A percentile compares a stretch with the other conserved stretches of the same genome.
Conservation (phyloP, 2,329 filamentous ascomycete species). For the Ophiosphaerella narmari region DNA sequence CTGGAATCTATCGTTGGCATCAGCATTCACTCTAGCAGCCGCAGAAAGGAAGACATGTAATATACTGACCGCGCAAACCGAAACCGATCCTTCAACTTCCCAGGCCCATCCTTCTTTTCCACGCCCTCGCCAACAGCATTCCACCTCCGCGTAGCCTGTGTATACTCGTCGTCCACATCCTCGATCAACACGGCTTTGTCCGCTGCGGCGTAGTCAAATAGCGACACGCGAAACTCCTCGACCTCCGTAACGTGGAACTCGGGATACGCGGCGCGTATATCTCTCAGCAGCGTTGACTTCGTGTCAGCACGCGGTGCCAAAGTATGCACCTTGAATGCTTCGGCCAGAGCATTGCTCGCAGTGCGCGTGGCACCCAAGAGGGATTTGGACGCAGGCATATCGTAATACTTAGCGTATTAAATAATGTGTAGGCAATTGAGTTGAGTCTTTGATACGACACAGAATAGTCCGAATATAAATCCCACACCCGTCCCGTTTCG, state of each 20-base stretch:
- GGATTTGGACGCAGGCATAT: conserved; percentile 17
- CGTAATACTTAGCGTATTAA: too few relatives aligned
- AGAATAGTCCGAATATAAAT: too few relatives aligned
- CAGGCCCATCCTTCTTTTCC: conserved; percentile 28
- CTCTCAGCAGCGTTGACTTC: conserved; percentile 15
- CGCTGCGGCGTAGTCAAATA: conserved; percentile 29
- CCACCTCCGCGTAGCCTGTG: conserved; percentile 25
- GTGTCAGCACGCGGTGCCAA: conserved; percentile 27
- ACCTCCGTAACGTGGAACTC: conserved; percentile 34
- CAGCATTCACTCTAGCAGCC: neutral
- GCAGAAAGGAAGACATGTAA: neutral
- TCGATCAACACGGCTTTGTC: conserved; percentile 20
- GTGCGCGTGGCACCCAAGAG: conserved; percentile 7
- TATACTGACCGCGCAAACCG: conserved; percentile 25
- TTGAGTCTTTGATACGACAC: too few relatives aligned
- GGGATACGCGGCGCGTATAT: conserved; percentile 25
- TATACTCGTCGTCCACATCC: conserved; percentile 23
- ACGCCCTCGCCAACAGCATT: conserved; percentile 27
- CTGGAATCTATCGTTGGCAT: conserved; percentile 20
- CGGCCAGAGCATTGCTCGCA: too few relatives aligned
- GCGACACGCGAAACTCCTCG: conserved; percentile 10
- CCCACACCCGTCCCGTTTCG: too few relatives aligned
- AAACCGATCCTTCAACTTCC: conserved; percentile 23
- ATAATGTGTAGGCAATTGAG: too few relatives aligned
- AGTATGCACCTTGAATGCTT: conserved; percentile 23